Conservation (phyloP, 345 rosid genomes). For the Garcia nutans region DNA sequence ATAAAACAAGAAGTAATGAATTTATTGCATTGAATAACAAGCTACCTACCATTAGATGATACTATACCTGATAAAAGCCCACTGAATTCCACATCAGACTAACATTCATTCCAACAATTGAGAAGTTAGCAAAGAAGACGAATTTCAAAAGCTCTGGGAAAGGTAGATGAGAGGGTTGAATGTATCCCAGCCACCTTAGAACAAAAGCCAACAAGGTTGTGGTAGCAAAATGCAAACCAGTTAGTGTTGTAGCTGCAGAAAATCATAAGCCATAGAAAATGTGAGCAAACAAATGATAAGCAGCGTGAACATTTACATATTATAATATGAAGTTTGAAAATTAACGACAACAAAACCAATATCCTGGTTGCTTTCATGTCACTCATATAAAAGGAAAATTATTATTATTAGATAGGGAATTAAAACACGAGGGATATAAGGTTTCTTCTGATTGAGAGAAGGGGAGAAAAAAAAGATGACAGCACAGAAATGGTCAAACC, state of each 20-base stretch:
- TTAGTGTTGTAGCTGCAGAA: constrained; percentile 90
- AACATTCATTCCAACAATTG: constrained; percentile 98
- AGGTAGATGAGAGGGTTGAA: constrained; percentile 81
- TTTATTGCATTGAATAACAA: not conserved
- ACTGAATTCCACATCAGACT: constrained; percentile 99
- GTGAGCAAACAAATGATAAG: constrained; percentile 1
- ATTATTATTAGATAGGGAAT: not conserved
- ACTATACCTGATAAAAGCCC: constrained; percentile 94
- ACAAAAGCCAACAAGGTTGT: constrained; percentile 73
- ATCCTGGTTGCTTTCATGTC: not conserved
- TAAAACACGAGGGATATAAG: not conserved
- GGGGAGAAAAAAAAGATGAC: too few relatives aligned
- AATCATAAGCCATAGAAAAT: not conserved
- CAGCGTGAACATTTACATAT: not conserved
- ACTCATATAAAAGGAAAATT: not conserved
- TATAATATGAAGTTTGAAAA: not conserved
- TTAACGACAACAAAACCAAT: not conserved
- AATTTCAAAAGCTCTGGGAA: constrained; percentile 71
- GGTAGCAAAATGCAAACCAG: constrained; percentile 95
- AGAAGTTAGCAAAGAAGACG: constrained; percentile 91
- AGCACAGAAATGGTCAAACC: too few relatives aligned
- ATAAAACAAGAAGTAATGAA: not conserved
- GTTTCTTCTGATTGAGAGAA: not conserved
- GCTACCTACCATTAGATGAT: not conserved
- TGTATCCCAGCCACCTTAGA: constrained; percentile 34